Evolutionary conservation across 2,329 filamentous ascomycete genomes (phyloP), one percentile per base, ranked within the genome.

Genomic region (Sphaerulina musiva): DNA sequence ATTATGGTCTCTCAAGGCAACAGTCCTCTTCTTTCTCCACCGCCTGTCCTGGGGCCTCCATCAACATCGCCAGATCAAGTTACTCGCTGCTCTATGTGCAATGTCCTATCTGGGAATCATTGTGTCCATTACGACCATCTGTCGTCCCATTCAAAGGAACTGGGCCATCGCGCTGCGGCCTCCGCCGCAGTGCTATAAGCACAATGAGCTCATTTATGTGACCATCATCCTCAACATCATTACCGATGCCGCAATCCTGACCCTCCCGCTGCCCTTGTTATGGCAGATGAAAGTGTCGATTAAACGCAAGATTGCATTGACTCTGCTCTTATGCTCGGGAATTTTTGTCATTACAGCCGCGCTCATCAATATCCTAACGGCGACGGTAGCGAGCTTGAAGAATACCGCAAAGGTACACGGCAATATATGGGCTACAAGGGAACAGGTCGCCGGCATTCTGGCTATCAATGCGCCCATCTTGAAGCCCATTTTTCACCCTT

Each of bases 371-470:
- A 64, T 65, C 29, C 59, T 61, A 6, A 59, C 68, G 41, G 67
- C 68, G 1, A 56, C 70, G 2, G 5, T 29, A 29, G 26, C 26
- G 26, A 6, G 26, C 26, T 7, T 6, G 5, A 29, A 29, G 26
- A 29, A 59, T 57, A 23, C 56, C 57, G 6, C 57, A 53, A 7
- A 29, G 26, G 26, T 67, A n/a, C 68, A 66, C 52, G 69, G 70
- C 58, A 70, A 71, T 52, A 59, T 61, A 9, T 71, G 70, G 70
- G 70, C 69, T 10, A 64, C 68, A 4, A 63, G 70, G 20, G 70
- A 72, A 52, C 69, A 67, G 2, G 58, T 68, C 23, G 65, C 68
- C 14, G 69, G 67, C 11, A 66, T 70, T 29, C 54, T 72, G 14
- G 65, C 67, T 4, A 67, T 71, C 52, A 70, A 70, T 51, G 53